Evolutionary conservation across 169 alveolate genomes (phyloP).

Genomic region (Eimeria tenella): DNA sequence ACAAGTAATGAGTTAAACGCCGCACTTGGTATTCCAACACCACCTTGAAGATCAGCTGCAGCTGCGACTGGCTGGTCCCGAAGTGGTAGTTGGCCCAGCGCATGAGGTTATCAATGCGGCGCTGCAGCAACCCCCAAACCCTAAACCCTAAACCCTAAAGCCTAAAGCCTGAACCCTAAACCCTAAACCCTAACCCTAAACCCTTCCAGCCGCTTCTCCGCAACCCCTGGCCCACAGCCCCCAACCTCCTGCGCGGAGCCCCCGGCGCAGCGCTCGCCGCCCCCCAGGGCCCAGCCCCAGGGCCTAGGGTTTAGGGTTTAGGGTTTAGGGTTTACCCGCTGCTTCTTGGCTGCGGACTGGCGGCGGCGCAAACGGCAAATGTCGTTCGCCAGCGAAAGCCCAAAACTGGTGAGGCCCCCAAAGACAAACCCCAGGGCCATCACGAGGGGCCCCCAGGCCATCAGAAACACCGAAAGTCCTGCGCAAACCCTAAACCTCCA

Average conservation of each 20-base stretch:
- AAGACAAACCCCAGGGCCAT: conserved; percentile 53
- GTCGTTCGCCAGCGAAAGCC: conserved; percentile 41
- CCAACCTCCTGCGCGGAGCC: no score
- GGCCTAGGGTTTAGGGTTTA: not conserved
- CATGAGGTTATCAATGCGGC: conserved; percentile 49
- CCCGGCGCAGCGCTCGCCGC: no score
- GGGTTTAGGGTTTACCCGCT: conserved; percentile 28
- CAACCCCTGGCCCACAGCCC: no score
- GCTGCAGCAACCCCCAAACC: conserved; percentile 6
- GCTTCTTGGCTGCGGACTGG: conserved; percentile 57
- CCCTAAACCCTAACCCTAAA: no score
- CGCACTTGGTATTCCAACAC: conserved; percentile 49
- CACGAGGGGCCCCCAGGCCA: conserved; percentile 74
- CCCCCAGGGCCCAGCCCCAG: no score
- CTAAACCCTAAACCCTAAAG: not conserved
- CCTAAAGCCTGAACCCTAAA: no score
- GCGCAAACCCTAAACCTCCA: not conserved
- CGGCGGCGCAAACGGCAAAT: conserved; percentile 44
- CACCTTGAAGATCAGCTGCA: conserved; percentile 68
- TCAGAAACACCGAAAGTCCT: conserved; percentile 48
- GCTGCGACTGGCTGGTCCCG: conserved; percentile 52
- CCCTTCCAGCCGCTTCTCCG: no score
- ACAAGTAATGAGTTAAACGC: not conserved
- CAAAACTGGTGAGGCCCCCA: conserved; percentile 60
- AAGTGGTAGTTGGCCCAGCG: conserved; percentile 76